Conservation (phyloP, 2,329 filamentous ascomycete species). For the Botrytis deweyae region DNA sequence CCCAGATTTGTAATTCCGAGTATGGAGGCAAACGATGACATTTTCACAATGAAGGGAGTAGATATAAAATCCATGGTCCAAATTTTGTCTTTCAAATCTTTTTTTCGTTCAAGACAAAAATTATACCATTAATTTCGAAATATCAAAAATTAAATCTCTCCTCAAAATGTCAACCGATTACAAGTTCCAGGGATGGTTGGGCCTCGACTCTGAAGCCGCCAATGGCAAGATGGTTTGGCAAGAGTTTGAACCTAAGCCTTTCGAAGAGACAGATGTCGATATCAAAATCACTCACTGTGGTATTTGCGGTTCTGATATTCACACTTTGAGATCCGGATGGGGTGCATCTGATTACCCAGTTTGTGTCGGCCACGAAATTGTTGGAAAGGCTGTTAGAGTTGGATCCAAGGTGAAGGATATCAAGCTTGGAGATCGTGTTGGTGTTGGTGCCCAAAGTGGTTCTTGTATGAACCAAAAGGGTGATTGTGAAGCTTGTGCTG, state of each 20-base stretch:
- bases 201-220: slow-evolving; percentile 31
- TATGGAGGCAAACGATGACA: slow-evolving; percentile 1
- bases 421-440: slow-evolving; percentile 52
- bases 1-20: not conserved
- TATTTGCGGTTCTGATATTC: slow-evolving; percentile 44
- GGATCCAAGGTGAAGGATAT: slow-evolving; percentile 59
- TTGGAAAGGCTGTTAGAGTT: slow-evolving; percentile 48
- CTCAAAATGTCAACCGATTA: slow-evolving; percentile 17
- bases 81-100: too few species aligned
- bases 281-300: slow-evolving; percentile 51
- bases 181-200: slow-evolving; percentile 34
- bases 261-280: slow-evolving; percentile 50
- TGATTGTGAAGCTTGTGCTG: slow-evolving; percentile 52
- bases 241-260: slow-evolving; percentile 46
- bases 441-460: slow-evolving; percentile 51
- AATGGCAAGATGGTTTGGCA: slow-evolving; percentile 37
- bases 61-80: not conserved
- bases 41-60: not conserved
- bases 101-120: not conserved
- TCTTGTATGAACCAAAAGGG: slow-evolving; percentile 43
- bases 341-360: slow-evolving; percentile 38
- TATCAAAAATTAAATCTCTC: not conserved
- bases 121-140: not conserved
- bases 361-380: slow-evolving; percentile 52
- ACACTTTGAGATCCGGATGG: slow-evolving; percentile 36